Evolutionary conservation across 164 flowering plant genomes (phyloP), one percentile per base, ranked within the genome.

Genomic region (Aristolochia fimbriata): DNA sequence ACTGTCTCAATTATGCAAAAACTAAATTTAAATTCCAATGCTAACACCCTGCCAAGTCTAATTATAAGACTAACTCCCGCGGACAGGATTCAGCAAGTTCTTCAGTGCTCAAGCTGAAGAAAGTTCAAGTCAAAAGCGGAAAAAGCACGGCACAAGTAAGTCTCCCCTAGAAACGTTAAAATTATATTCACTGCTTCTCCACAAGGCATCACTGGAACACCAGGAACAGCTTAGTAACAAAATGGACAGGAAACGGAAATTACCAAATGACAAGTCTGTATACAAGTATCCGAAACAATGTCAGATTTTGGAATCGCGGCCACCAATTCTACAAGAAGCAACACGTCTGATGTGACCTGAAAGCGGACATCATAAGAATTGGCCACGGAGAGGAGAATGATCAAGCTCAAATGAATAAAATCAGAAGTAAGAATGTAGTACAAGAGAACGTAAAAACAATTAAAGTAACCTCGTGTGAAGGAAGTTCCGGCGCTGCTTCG

Each of bases 381-480:
- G 24, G 57, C 6, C 6, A 55, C 9, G 2, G 24, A 55, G 24
- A 55, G 14, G 22, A 41, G 24, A 58, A 58, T 13, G 15, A 58
- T 17, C 22, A 43, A 47, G 17, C 51, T 41, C 17, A 59, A 37
- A 33, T 30, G 50, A 45, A 45, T 12, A 15, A 2, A 24, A 45
- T 20, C 9, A 23, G 51, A 5, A 45, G 23, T 4, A 7, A 14
- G 24, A 22, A 30, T 11, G 58, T 52, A 14, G 11, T 6, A 10
- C 12, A 25, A 24, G 41, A 33, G 19, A n/a, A 12, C 23, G 52
- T 10, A 12, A 46, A 1, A 22, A n/a, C 11, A 15, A 6, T 22
- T 20, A 19, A n/a, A 5, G 11, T 17, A n/a, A 87, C 97, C 82
- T 92, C 98, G 67, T 74, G 86, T 49, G 85, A 72, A 15, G 96